Evolutionary conservation across 1,139 yeast genomes (phyloP), one percentile per base, ranked within the genome.

Genomic region (Pichia sp.): DNA sequence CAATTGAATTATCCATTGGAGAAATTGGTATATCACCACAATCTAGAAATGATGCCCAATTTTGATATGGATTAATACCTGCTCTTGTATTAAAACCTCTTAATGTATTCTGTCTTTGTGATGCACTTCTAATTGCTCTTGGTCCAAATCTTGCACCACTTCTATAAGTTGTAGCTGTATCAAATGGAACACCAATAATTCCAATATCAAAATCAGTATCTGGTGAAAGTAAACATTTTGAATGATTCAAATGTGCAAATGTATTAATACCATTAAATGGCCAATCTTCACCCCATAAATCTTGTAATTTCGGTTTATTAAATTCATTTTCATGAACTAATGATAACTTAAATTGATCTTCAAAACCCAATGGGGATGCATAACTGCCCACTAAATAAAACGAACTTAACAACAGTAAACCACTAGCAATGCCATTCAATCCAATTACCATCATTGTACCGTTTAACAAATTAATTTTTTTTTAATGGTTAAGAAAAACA

Each of bases 81-180:
- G 89, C 88, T 42, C 89, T 68, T 53, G 76, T 76, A 59, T 84
- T 85, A 67, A 77, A 85, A 1, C 88, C 89, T 52, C 90, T 70
- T 47, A 78, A 65, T 1, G 80, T 65, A 5, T 77, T 77, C 62
- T 84, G 92, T 59, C 94, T 73, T 66, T 81, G 87, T 1, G 89
- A 82, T 2, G 88, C 89, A 4, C 76, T 70, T 51, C 94, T 70
- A 45, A 85, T 81, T 3, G 88, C 86, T 45, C 86, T 69, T 3
- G 94, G 94, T 1, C 94, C 94, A 64, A 85, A 85, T 50, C 94
- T 69, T 5, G 94, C 89, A 26, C 92, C 90, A 0, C 87, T 77
- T 52, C 90, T 70, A 62, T 81, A 84, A 2, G 87, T 77, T 0
- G 79, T 79, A 0, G 88, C 89, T 4, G 90, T 83, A 59, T 84